Base-by-base conservation (phyloP, 2,329 filamentous ascomycete species). In the Zymoseptoria passerinii region DNA sequence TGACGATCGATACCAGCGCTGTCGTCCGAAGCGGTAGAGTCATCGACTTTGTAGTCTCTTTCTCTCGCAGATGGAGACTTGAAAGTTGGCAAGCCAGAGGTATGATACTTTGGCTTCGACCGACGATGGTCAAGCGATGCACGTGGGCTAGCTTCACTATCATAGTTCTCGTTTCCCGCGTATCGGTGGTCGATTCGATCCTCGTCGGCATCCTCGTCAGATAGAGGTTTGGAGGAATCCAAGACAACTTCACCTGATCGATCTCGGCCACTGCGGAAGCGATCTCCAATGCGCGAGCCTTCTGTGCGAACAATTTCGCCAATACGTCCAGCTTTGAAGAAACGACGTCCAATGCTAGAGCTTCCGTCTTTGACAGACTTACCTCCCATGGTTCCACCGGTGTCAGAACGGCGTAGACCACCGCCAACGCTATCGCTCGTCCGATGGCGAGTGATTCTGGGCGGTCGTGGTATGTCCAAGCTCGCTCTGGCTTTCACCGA, bases 261-360 rank as follows among this genome's bases (percentile, higher is more conserved):
- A 29, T 87, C 84, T 66, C 80, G 82, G 64, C 61, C 60, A 23
- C 80, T 81, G 71, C 84, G 77, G 20, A 86, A 80, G 50, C 82
- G 77, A 53, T 84, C 83, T 16, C 83, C 81, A 35, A 86, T 79
- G 66, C 81, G 83, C 0, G 82, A 80, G 7, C 85, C 79, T 66
- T 87, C 84, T 61, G 78, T 80, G n/a, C 82, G 81, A 2, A 95
- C 82, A 28, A 90, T 80, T 28, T 83, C 88, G 61, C 90, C 88
- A 62, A 92, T 84, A 57, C 88, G 81, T 53, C 84, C 83, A 2
- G 85, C 86, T 74, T 90, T 92, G 74, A 96, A 87, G 52, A 96
- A 86, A 9, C 65, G 60, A 6, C 87, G 84, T 49, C 86, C 83
- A 8, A 90, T 78, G 40, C 82, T 84, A 8, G 82, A 83, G 48